Evolutionary conservation across 1,284 basidiomycete genomes (phyloP), one percentile per base, ranked within the genome.

Genomic region (Papiliotrema fonsecae): DNA sequence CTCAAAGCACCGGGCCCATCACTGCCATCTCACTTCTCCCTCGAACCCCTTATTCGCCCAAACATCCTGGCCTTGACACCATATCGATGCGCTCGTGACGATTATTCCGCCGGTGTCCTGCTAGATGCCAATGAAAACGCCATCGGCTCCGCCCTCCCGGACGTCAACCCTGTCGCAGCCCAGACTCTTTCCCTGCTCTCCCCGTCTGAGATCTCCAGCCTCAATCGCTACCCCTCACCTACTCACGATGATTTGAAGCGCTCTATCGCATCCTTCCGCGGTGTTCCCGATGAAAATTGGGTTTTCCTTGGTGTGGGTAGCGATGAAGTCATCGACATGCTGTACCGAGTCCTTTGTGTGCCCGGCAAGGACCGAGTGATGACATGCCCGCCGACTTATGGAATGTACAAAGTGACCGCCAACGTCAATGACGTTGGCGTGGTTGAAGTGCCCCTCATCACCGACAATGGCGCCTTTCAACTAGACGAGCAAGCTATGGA

Each of bases 61-160:
- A 98, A 98, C 70, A 97, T 99, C 62, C 85, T 97, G 47, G 76
- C 88, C 2, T 78, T 98, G 18, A 83, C 86, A 52, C 96, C 96
- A 0, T 98, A 99, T 75, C 84, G 93, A 27, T 97, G 91, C 64
- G 96, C 96, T 1, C 79, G 94, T 46, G 96, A 99, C 67, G 94
- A 98, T 77, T 99, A 97, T 75, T 84, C 86, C 41, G 78, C 82
- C 1, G 93, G 93, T 24, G 86, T 97, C 60, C 82, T 99, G n/a
- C 82, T 99, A 28, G 96, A 99, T 64, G 96, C 96, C 27, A 98
- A 97, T 73, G 94, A 98, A 77, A 97, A 98, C 69, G 82, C 91
- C 0, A 78, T 94, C 38, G 94, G 94, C 0, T 88, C 90, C 66
- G 85, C 88, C 1, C 83, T 97, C n/a, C 76, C 80, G 19, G 13